A percentile compares a stretch with the other conserved stretches of the same genome.
These are phyloP conservation scores for Salisapilia sapeloensis DNA, from an alignment of 352 stramenopile species.

Conservation along the genomic window DNA sequence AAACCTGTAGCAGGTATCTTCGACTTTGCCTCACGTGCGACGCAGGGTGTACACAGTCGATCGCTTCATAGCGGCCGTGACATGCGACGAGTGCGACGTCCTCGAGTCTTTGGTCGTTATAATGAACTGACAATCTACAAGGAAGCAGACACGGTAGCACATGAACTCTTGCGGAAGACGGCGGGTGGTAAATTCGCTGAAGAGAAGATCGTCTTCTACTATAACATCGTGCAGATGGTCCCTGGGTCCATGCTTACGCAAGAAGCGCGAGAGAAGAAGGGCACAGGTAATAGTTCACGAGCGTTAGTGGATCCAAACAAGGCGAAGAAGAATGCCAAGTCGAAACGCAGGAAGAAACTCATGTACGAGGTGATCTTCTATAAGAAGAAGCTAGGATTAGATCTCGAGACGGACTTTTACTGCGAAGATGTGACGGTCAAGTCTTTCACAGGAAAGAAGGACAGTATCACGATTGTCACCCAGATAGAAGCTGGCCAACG, in stretches of 20 bases:
- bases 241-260: slow-evolving; percentile 53
- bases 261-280: slow-evolving; percentile 43
- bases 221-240: slow-evolving; percentile 68
- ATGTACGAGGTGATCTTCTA: slow-evolving; percentile 71
- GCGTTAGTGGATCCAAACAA: slow-evolving; percentile 13
- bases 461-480: slow-evolving; percentile 43
- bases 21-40: slow-evolving; percentile 78
- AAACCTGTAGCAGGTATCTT: slow-evolving; percentile 81
- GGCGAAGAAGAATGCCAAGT: slow-evolving; percentile 33
- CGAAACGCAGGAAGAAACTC: slow-evolving; percentile 52
- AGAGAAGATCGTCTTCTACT: slow-evolving; percentile 83
- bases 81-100: slow-evolving; percentile 58
- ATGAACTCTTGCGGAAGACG: slow-evolving; percentile 66
- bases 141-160: slow-evolving; percentile 73
- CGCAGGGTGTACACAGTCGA: slow-evolving; percentile 69
- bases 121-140: slow-evolving; percentile 83
- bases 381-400: slow-evolving; percentile 66
- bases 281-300: neutral
- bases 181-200: slow-evolving; percentile 40
- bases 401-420: slow-evolving; percentile 83
- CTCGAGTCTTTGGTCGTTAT: slow-evolving; percentile 78
- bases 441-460: slow-evolving; percentile 30
- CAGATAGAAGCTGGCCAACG: slow-evolving; percentile 27
- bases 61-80: slow-evolving; percentile 65
- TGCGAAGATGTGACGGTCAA: slow-evolving; percentile 80